Evolutionary conservation across 2,329 filamentous ascomycete species (phyloP).

Genomic region (Aspergillus quadrilineatus): DNA sequence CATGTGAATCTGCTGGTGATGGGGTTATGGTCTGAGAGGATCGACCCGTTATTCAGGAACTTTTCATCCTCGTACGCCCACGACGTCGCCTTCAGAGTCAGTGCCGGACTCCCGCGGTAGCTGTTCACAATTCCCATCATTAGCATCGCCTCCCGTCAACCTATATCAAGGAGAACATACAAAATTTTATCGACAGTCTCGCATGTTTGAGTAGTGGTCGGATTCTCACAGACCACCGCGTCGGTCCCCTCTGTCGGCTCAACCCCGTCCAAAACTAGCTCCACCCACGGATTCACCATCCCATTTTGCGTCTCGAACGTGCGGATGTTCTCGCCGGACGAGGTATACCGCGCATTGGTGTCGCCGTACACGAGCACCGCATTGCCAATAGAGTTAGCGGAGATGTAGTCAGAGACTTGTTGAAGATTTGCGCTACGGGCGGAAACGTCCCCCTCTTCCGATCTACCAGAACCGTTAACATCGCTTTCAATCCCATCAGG

Average conservation of each 20-base stretch:
- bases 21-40: conserved; percentile 66
- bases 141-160: too few species aligned
- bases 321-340: conserved; percentile 53
- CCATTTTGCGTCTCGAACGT: conserved; percentile 53
- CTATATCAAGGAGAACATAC: conserved; percentile 1
- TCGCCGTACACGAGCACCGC: conserved; percentile 65
- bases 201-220: conserved; percentile 54
- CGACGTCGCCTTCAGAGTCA: conserved; percentile 51
- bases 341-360: conserved; percentile 65
- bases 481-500: too few species aligned
- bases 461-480: conserved; percentile 22
- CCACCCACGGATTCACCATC: conserved; percentile 61
- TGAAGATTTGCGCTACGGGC: conserved; percentile 61
- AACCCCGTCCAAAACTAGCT: conserved; percentile 51
- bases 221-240: conserved; percentile 56
- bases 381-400: conserved; percentile 57
- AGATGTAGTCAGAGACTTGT: conserved; percentile 60
- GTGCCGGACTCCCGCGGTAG: conserved; percentile 38
- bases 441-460: conserved; percentile 50
- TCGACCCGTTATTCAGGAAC: conserved; percentile 60
- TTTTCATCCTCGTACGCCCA: conserved; percentile 52
- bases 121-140: conserved; percentile 3
- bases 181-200: conserved; percentile 69
- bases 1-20: conserved; percentile 38
- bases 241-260: conserved; percentile 44